Percentiles rank a stretch among this genome's conserved stretches.
phyloP scores from a whole-genome alignment of 23 red algal genomes.

The Agarophyton chilense region DNA sequence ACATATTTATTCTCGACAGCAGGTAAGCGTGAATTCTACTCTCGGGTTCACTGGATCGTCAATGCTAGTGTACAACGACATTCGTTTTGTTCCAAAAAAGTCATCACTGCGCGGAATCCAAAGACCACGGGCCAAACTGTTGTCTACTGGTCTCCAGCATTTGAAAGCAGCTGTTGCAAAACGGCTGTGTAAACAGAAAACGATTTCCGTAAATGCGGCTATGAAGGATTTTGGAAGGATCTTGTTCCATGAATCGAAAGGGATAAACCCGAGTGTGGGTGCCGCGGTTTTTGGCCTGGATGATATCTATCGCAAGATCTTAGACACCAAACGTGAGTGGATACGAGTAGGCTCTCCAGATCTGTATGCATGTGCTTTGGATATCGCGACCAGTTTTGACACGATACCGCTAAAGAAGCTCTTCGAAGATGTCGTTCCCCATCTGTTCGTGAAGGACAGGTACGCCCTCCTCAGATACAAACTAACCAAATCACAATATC shows the following conservation, averaged over 20 bases:
- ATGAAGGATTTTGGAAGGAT: slow-evolving; percentile 17
- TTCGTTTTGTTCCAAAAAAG: slow-evolving; percentile 65
- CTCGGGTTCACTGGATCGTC: background rate
- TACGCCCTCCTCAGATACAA: slow-evolving; percentile 36
- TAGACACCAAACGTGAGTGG: slow-evolving; percentile 14
- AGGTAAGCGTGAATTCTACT: background rate
- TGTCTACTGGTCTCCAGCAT: background rate
- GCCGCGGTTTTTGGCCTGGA: slow-evolving; percentile 56
- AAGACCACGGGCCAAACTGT: slow-evolving; percentile 23
- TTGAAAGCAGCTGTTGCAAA: background rate
- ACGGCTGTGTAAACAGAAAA: background rate
- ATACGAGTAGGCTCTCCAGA: background rate
- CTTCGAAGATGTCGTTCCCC: slow-evolving; percentile 56
- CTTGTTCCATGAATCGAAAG: background rate
- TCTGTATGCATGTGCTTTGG: slow-evolving; percentile 34
- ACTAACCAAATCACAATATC: background rate
- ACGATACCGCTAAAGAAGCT: slow-evolving; percentile 52
- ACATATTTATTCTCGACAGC: background rate
- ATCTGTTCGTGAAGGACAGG: slow-evolving; percentile 21
- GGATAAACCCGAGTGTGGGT: background rate
- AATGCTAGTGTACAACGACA: slow-evolving; percentile 12
- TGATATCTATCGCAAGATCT: slow-evolving; percentile 40
- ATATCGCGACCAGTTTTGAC: slow-evolving; percentile 67
- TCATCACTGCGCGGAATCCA: slow-evolving; percentile 60
- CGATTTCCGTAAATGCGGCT: background rate